Base-by-base conservation (phyloP, 495 filamentous ascomycete species). In the Cercophora newfieldiana region DNA sequence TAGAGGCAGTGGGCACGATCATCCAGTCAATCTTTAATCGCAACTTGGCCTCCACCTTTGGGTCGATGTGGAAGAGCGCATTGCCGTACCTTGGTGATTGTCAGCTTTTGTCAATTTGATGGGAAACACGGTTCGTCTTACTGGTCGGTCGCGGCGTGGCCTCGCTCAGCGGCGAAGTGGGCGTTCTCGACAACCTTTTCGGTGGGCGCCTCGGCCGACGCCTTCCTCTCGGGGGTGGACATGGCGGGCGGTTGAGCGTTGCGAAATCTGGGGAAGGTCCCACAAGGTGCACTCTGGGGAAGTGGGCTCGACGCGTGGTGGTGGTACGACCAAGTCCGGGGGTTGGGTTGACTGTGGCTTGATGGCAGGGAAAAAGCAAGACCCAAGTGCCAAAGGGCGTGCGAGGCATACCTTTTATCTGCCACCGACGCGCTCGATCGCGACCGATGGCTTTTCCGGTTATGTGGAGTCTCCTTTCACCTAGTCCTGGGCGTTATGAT, bases 121-220 rank as follows among this genome's bases (percentile, higher is more conserved):
- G 18, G 3, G 51, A 48, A 22, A 7, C 19, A 3, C 0, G 18
- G 10, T 5, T 1, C 6, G 28, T 59, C 82, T 75, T 71, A 87
- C 83, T 81, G 79, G 66, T 91, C 88, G 0, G 88, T 89, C 4
- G 86, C 88, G 1, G 76, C 79, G 60, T 85, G 80, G 22, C 88
- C 87, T 19, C 80, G 76, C 68, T 84, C 87, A n/a, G 86, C 87
- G 22, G 79, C 81, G 60, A 79, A 75, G 66, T 82, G 81, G 16
- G 51, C 50, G 30, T 16, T 54, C 22, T 49, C 60, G 10, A 47
- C 63, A 10, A 30, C 62, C 47, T 69, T 68, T 30, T 60, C 68
- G 37, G 37, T n/a, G n/a, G n/a, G n/a, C n/a, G n/a, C 63, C 53
- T 59, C 63, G 14, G 37, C 18, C 21, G 63, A 65, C 63, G 53